Evolutionary conservation across 2,329 filamentous ascomycete genomes (phyloP), one percentile per base, ranked within the genome.

Genomic region (Penicillium vulpinum): DNA sequence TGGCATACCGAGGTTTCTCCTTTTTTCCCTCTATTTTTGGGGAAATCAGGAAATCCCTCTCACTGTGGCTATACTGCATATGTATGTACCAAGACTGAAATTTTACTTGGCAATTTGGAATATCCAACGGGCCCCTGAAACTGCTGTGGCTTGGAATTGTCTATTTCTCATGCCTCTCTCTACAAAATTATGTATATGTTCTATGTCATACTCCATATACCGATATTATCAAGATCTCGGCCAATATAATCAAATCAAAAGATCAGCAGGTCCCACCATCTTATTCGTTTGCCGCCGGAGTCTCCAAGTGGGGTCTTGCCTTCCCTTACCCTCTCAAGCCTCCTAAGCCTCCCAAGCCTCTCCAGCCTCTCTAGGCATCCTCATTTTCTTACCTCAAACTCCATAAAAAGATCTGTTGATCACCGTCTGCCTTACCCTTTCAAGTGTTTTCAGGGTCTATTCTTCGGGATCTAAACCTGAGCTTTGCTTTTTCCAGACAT

Each of bases 221-320:
- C n/a, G n/a, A n/a, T n/a, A n/a, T n/a, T n/a, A 46, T 45, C 24
- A 5, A 51, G 33, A 45, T 36, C n/a, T n/a, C 36, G 9, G 24
- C 35, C 8, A 54, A 16, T 43, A 58, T 47, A 33, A n/a, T 43
- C 22, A 54, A 31, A 29, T 13, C 28, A 21, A 21, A 56, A 55
- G 61, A 62, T 65, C 56, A 58, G 21, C 60, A 50, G 57, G 59
- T 56, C 61, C 61, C 62, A 65, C 62, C 59, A 60, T 53, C 57
- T 61, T 62, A 65, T 48, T 43, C 26, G 1, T 22, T 39, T 40
- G 5, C 3, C 5, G 11, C 16, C 6, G 36, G 36, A 21, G 9
- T 39, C 21, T 11, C 18, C 18, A 39, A 35, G 31, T 16, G 31
- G 31, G 31, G 31, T 33, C 31, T 35, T 35, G n/a, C n/a, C n/a